phyloP scores from a whole-genome alignment of 1,139 yeast species.

The Yamadazyma diospyri region DNA sequence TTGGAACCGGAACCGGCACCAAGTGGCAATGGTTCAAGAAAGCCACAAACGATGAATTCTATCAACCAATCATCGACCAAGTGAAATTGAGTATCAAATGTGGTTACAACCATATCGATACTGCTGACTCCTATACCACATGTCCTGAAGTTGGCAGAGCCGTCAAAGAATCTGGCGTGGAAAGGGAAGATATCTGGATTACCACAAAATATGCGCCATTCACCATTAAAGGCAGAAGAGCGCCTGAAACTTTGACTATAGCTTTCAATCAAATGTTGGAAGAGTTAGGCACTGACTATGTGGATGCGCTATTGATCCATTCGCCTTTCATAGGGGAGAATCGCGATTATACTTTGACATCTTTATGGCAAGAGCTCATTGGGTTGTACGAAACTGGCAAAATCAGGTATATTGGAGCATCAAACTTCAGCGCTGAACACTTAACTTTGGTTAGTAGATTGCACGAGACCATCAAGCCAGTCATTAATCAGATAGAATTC shows the following conservation, averaged over 20 bases:
- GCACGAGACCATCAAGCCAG: conserved; percentile 21
- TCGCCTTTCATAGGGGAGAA: conserved; percentile 60
- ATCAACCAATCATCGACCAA: conserved; percentile 39
- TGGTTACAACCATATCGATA: conserved; percentile 59
- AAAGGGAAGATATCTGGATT: conserved; percentile 50
- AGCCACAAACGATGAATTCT: conserved; percentile 14
- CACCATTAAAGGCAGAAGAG: conserved; percentile 18
- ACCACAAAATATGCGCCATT: conserved; percentile 55
- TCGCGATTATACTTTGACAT: conserved; percentile 19
- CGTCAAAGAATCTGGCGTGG: conserved; percentile 37
- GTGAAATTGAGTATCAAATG: conserved; percentile 42
- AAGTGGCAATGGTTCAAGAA: conserved; percentile 55
- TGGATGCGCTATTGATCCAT: conserved; percentile 71
- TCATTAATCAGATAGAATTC: conserved; percentile 39
- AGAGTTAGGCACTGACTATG: conserved; percentile 55
- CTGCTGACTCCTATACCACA: conserved; percentile 65
- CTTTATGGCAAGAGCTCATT: conserved; percentile 38
- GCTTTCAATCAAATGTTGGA: conserved; percentile 38
- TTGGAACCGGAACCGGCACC: conserved; percentile 65
- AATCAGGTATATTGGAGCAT: conserved; percentile 40
- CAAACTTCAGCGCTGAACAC: conserved; percentile 32
- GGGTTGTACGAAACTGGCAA: conserved; percentile 37
- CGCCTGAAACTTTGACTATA: conserved; percentile 10
- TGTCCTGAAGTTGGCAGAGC: conserved; percentile 63
- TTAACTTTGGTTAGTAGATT: conserved; percentile 35